Evolutionary conservation across 2,329 filamentous ascomycete species (phyloP).

Genomic region (Colletotrichum cereale): DNA sequence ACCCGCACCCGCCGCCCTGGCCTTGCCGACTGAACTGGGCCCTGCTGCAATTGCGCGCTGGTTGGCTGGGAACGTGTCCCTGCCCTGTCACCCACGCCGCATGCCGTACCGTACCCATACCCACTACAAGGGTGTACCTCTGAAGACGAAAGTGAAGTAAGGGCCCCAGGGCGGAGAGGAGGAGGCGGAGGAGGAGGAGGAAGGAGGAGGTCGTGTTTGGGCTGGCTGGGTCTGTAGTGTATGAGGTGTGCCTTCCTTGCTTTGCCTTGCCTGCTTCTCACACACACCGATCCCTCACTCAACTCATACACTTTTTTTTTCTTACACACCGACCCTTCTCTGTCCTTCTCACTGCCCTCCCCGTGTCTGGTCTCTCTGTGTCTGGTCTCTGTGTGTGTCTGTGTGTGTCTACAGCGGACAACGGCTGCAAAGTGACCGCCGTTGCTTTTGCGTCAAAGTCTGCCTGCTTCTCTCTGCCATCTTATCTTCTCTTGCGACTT

Average conservation of each 20-base stretch:
- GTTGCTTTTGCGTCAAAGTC: slow-evolving; percentile 12
- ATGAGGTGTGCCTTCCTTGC: background rate
- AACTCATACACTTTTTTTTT: background rate
- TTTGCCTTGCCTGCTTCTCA: background rate
- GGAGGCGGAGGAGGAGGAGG: background rate
- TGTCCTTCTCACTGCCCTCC: background rate
- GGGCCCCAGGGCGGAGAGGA: background rate
- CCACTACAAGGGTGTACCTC: background rate
- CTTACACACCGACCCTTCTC: background rate
- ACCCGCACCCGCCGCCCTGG: slow-evolving; percentile 23
- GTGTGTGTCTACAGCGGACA: slow-evolving; percentile 4
- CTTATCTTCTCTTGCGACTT: background rate
- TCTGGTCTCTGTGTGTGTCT: background rate
- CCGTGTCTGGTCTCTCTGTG: background rate
- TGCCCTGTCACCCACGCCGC: slow-evolving; percentile 11
- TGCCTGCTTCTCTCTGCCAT: background rate
- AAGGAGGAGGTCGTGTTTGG: slow-evolving; percentile 2
- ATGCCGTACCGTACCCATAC: background rate
- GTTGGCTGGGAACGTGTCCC: slow-evolving; percentile 16
- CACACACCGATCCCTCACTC: background rate
- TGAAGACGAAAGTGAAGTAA: slow-evolving; percentile 1
- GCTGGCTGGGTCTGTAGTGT: slow-evolving; percentile 1
- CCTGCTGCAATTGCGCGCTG: slow-evolving; percentile 14
- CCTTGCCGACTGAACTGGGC: slow-evolving; percentile 8
- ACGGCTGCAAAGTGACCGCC: slow-evolving; percentile 27